These are phyloP conservation scores for Colletotrichum brevisporum DNA, from an alignment of 2,329 filamentous ascomycete species.

Conservation along the genomic window DNA sequence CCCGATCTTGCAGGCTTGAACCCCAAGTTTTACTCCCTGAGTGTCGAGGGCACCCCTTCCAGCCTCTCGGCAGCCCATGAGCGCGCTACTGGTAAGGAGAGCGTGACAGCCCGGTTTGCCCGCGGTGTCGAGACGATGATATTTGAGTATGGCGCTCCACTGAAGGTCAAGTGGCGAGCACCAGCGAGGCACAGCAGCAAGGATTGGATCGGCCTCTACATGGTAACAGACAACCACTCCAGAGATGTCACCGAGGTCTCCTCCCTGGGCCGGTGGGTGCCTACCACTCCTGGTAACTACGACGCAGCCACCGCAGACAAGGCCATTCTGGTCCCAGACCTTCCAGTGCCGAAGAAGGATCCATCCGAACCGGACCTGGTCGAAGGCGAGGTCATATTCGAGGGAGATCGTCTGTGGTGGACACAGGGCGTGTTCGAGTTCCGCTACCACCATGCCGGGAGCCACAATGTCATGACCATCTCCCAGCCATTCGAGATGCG, in stretches of 20 bases:
- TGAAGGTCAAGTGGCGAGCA: conserved; percentile 91
- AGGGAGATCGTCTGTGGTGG: conserved; percentile 97
- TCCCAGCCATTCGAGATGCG: conserved; percentile 94
- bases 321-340: conserved; percentile 81
- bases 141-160: conserved; percentile 91
- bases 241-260: conserved; percentile 87
- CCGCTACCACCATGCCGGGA: conserved; percentile 94
- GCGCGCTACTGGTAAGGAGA: conserved; percentile 80
- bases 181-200: conserved; percentile 88
- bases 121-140: conserved; percentile 81
- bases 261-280: conserved; percentile 90
- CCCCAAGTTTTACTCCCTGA: conserved; percentile 83
- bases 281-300: conserved; percentile 82
- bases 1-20: conserved; percentile 86
- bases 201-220: conserved; percentile 97
- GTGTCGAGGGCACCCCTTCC: conserved; percentile 77
- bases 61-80: conserved; percentile 66
- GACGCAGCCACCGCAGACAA: conserved; percentile 82
- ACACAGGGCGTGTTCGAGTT: conserved; percentile 97
- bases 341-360: conserved; percentile 66
- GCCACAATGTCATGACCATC: conserved; percentile 93
- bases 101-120: conserved; percentile 76
- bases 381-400: conserved; percentile 87
- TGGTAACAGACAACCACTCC: conserved; percentile 93
- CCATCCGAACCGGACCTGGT: conserved; percentile 71